Conservation (phyloP, 306 rosid genomes). For the Corylus heterophylla region DNA sequence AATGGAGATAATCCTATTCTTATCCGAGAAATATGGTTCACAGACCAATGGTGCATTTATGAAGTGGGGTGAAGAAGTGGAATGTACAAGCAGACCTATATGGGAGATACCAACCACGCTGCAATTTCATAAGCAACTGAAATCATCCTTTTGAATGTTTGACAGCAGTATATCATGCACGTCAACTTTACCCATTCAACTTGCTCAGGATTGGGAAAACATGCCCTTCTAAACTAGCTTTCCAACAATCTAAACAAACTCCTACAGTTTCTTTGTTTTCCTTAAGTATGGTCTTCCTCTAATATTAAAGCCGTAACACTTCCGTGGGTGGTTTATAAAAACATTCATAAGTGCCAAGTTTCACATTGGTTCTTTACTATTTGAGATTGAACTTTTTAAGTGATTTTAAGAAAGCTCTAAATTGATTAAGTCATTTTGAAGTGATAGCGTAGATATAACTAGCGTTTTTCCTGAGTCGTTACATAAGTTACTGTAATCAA, state of each 20-base stretch:
- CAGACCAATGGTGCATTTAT: neutral
- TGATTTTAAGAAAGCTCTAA: too few relatives aligned
- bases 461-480: too few relatives aligned
- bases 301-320: too few relatives aligned
- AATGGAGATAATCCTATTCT: too few relatives aligned
- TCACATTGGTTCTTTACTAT: too few relatives aligned
- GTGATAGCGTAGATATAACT: too few relatives aligned
- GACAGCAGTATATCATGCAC: neutral
- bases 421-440: too few relatives aligned
- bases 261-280: neutral
- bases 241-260: neutral
- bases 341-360: too few relatives aligned
- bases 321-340: too few relatives aligned
- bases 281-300: neutral
- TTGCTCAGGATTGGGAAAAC: neutral
- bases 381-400: too few relatives aligned
- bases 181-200: neutral
- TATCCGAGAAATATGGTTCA: neutral
- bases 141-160: neutral
- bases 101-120: neutral
- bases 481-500: neutral
- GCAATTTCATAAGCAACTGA: neutral
- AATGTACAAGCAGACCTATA: neutral
- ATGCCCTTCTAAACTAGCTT: neutral
- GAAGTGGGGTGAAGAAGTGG: neutral